These are phyloP conservation scores for Penicillium sp. DNA, from an alignment of 2,329 filamentous ascomycete species.

Conservation along the genomic window DNA sequence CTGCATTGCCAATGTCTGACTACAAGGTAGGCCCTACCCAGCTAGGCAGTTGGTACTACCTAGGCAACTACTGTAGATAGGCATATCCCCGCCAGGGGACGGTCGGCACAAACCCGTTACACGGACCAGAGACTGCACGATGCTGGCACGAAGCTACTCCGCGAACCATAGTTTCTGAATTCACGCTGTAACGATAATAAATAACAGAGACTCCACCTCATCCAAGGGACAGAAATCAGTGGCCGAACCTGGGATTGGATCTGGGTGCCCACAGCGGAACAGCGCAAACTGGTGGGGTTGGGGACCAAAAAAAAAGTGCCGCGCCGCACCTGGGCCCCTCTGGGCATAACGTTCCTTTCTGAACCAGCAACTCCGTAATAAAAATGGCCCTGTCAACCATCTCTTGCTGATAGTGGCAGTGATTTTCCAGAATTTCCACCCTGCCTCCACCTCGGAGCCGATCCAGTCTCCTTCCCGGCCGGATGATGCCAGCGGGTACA, in stretches of 20 bases:
- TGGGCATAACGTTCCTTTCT: not conserved
- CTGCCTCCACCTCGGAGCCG: slow-evolving; percentile 5
- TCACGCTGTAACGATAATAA: not conserved
- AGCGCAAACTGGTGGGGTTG: slow-evolving; percentile 23
- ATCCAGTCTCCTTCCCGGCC: slow-evolving; percentile 5
- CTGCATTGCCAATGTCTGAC: not conserved
- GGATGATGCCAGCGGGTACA: slow-evolving; percentile 8
- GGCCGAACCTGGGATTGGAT: slow-evolving; percentile 16
- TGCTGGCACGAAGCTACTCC: not conserved
- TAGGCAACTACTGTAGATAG: no score
- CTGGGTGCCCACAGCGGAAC: slow-evolving; percentile 20
- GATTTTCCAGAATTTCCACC: slow-evolving; percentile 5
- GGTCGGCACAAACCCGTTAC: not conserved
- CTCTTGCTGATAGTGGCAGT: slow-evolving; percentile 11
- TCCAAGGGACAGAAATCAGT: slow-evolving; percentile 10
- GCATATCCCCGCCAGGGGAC: not conserved
- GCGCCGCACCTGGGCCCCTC: slow-evolving; percentile 3
- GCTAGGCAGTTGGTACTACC: not conserved
- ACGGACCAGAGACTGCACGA: not conserved
- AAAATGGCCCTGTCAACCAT: slow-evolving; percentile 1
- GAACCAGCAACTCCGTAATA: not conserved
- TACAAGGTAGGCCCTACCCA: not conserved
- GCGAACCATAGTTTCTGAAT: not conserved
- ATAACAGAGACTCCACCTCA: not conserved
- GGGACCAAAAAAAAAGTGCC: not conserved